phyloP scores from a whole-genome alignment of 2,329 filamentous ascomycete species.

The Xenosphaeropsis pyriputrescens region DNA sequence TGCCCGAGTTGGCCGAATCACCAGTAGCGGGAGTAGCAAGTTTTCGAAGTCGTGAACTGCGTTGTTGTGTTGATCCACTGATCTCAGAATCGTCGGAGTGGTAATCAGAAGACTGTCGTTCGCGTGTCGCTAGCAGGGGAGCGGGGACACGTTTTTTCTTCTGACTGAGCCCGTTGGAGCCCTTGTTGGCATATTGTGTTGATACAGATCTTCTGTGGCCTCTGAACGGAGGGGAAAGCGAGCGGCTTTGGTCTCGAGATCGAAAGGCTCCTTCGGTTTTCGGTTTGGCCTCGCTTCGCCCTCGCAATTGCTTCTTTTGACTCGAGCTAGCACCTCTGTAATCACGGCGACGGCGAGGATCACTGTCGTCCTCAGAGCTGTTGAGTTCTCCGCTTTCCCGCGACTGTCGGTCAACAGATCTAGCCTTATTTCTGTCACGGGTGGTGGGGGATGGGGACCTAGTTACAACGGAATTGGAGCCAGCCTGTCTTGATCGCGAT shows the following conservation, averaged over 20 bases:
- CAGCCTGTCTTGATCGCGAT: conserved; percentile 20
- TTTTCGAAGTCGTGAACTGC: conserved; percentile 40
- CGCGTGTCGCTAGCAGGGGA: conserved; percentile 28
- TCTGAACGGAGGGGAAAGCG: conserved; percentile 42
- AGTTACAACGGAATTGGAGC: conserved; percentile 37
- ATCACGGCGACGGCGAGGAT: conserved; percentile 4
- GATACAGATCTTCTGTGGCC: conserved; percentile 49
- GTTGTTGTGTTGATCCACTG: conserved; percentile 42
- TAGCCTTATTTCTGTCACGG: conserved; percentile 18
- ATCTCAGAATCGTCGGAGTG: conserved; percentile 53
- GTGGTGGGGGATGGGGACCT: conserved; percentile 15
- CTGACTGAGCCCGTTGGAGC: conserved; percentile 36
- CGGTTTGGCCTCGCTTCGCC: conserved; percentile 4
- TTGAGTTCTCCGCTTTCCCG: conserved; percentile 25
- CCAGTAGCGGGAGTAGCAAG: conserved; percentile 39
- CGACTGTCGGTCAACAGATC: conserved; percentile 17
- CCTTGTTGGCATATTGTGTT: conserved; percentile 41
- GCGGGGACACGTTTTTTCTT: conserved; percentile 49
- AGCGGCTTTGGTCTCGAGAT: conserved; percentile 20
- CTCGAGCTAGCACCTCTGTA: conserved; percentile 7
- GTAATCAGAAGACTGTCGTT: conserved; percentile 40
- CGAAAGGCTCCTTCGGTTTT: conserved; percentile 7
- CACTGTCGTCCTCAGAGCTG: conserved; percentile 15
- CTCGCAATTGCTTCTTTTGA: conserved; percentile 4
- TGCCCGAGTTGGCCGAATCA: conserved; percentile 46